Conservation (phyloP, 2,329 filamentous ascomycete species). For the Byssoonygena ceratinophila region DNA sequence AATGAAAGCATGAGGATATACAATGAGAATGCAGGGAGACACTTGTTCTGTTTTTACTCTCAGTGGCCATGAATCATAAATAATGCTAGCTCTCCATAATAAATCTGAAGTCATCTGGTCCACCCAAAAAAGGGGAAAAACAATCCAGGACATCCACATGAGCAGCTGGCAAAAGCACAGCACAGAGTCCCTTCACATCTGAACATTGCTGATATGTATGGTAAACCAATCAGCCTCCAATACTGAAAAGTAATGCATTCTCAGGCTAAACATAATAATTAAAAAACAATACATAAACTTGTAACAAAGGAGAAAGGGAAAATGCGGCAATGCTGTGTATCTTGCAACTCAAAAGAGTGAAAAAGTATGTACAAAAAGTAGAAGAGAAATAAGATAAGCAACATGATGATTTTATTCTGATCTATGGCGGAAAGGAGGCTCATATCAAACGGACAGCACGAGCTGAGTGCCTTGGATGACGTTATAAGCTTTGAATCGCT, state of each 20-base stretch:
- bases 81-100: no score
- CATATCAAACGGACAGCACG: slow-evolving; percentile 56
- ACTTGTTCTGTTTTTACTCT: no score
- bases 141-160: no score
- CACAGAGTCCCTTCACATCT: background rate
- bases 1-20: no score
- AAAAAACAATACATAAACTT: background rate
- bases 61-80: no score
- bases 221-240: background rate
- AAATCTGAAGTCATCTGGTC: no score
- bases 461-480: slow-evolving; percentile 46
- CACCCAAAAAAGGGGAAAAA: no score
- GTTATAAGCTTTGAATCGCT: slow-evolving; percentile 61
- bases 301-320: slow-evolving; percentile 12
- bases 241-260: background rate
- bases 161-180: no score
- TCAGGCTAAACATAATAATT: background rate
- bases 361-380: slow-evolving; percentile 9
- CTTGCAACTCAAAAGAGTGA: slow-evolving; percentile 5
- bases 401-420: background rate
- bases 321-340: slow-evolving; percentile 10
- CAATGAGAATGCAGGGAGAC: no score
- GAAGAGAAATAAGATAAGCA: background rate
- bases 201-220: no score
- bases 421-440: background rate